Percentiles rank a stretch among this genome's conserved stretches.
phyloP scores from a whole-genome alignment of 23 red algal species.

The Gracilaria vermiculophylla region DNA sequence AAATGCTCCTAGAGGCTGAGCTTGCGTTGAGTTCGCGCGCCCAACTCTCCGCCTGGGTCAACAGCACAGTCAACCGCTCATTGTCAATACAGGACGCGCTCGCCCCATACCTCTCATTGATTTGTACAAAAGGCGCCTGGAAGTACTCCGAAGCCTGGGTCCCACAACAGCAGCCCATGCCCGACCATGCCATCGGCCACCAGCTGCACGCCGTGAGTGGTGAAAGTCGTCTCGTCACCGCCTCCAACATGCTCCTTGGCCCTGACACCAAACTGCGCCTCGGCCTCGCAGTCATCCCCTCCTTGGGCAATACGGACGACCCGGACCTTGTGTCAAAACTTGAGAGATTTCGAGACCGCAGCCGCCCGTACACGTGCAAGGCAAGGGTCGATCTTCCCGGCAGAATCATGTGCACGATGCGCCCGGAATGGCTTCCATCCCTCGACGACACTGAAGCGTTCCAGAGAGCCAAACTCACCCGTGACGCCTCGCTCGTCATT shows the following conservation, averaged over 20 bases:
- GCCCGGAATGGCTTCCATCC: conserved; percentile 73
- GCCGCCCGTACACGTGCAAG: conserved; percentile 54
- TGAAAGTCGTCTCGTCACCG: conserved; percentile 41
- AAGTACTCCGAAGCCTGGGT: conserved; percentile 81
- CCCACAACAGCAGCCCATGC: conserved; percentile 21
- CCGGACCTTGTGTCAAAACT: conserved; percentile 42
- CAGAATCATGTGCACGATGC: conserved; percentile 62
- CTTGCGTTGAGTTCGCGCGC: conserved; percentile 59
- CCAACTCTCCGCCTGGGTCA: conserved; percentile 63
- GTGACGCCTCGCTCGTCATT: conserved; percentile 33
- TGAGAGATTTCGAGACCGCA: conserved; percentile 64
- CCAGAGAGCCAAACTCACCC: conserved; percentile 47
- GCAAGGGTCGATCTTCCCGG: conserved; percentile 74
- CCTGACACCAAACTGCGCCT: conserved; percentile 34
- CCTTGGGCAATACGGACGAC: conserved; percentile 61
- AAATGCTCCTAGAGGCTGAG: conserved; percentile 68
- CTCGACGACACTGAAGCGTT: conserved; percentile 65
- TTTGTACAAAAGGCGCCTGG: conserved; percentile 60
- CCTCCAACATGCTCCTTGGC: conserved; percentile 13
- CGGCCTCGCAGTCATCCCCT: conserved; percentile 56
- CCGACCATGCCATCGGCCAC: background rate
- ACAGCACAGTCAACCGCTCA: conserved; percentile 31
- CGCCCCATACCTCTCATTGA: conserved; percentile 60
- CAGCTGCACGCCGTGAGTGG: background rate
- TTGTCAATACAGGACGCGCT: conserved; percentile 62